Conservation (phyloP, 768 basidiomycete genomes). For the Mycena maculata region DNA sequence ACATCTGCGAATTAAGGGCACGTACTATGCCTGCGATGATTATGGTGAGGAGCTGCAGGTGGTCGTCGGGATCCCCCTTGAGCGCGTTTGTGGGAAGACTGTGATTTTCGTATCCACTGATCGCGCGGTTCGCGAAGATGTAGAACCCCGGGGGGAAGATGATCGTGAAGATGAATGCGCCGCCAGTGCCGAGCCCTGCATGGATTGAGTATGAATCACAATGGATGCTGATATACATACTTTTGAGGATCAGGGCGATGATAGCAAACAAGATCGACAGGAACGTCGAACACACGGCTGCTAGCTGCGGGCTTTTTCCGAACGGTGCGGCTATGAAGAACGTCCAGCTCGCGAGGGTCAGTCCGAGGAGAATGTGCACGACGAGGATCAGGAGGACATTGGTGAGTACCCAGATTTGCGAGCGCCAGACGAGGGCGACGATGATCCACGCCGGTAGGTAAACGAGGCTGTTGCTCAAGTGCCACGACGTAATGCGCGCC, state of each 20-base stretch:
- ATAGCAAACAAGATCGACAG: conserved; percentile 75
- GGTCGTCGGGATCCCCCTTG: conserved; percentile 69
- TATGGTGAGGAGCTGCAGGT: conserved; percentile 65
- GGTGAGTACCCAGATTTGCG: conserved; percentile 72
- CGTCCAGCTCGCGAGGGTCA: conserved; percentile 77
- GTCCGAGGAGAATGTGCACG: conserved; percentile 74
- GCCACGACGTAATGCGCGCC: conserved; percentile 79
- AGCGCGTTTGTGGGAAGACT: conserved; percentile 64
- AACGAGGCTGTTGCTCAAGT: conserved; percentile 68
- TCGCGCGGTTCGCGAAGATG: conserved; percentile 74
- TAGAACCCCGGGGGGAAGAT: conserved; percentile 84
- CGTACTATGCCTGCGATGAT: conserved; percentile 75
- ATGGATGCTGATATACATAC: neutral
- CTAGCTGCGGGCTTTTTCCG: conserved; percentile 77
- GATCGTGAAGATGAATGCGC: conserved; percentile 72
- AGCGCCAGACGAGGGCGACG: conserved; percentile 73
- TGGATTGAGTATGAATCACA: neutral
- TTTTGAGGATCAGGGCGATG: conserved; percentile 65
- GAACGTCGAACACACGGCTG: conserved; percentile 75
- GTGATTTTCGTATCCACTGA: conserved; percentile 76
- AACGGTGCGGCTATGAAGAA: conserved; percentile 78
- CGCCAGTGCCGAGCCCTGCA: conserved; percentile 48
- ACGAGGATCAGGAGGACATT: conserved; percentile 69
- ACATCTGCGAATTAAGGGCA: conserved; percentile 7
- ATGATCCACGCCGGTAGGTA: conserved; percentile 86